phyloP scores from a whole-genome alignment of 1,284 basidiomycete species.

The Trametes hirsuta region DNA sequence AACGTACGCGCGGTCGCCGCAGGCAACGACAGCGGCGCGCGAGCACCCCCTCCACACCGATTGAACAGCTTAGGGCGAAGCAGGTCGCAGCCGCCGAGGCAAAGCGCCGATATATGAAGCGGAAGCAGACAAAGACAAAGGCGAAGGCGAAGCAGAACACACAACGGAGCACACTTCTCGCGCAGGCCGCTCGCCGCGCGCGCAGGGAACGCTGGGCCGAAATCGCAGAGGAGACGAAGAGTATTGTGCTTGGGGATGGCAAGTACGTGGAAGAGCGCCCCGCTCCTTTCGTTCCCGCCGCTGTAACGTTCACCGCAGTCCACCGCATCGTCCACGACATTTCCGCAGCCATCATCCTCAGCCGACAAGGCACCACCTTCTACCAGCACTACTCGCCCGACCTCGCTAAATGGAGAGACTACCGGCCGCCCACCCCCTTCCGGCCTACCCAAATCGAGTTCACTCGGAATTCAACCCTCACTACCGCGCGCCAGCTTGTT shows the following conservation, averaged over 20 bases:
- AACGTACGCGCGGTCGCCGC: conserved; percentile 9
- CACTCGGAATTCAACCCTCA: conserved; percentile 36
- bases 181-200: conserved; percentile 22
- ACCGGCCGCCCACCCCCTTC: conserved; percentile 17
- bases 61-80: conserved; percentile 15
- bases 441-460: conserved; percentile 36
- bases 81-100: conserved; percentile 15
- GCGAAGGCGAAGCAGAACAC: not conserved
- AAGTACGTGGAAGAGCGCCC: conserved; percentile 46
- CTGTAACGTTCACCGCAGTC: conserved; percentile 20
- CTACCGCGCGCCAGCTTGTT: conserved; percentile 36
- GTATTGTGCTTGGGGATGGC: conserved; percentile 48
- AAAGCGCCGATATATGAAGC: conserved; percentile 25
- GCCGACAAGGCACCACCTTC: conserved; percentile 43
- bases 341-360: conserved; percentile 40
- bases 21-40: conserved; percentile 16
- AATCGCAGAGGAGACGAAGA: conserved; percentile 45
- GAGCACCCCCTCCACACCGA: conserved; percentile 22
- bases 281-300: conserved; percentile 28
- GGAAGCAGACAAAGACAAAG: conserved; percentile 10
- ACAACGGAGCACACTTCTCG: conserved; percentile 2
- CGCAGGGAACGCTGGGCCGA: conserved; percentile 32
- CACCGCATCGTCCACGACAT: conserved; percentile 39
- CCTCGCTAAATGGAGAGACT: conserved; percentile 39
- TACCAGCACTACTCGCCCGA: conserved; percentile 42